Evolutionary conservation across 306 rosid species (phyloP).

Genomic region (Quercus cerris): DNA sequence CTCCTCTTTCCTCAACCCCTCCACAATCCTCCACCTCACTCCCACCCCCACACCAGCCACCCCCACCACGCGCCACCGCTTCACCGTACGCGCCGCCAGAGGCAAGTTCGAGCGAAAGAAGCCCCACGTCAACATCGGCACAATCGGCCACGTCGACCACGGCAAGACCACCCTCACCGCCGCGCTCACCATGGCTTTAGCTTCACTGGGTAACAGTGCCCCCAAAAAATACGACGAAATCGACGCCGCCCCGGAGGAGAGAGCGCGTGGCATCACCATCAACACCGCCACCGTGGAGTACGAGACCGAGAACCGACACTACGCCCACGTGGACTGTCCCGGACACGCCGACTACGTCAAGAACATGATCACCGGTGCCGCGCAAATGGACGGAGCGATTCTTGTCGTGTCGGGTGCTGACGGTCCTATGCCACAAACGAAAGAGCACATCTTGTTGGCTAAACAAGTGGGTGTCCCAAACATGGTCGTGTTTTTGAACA

Average conservation of each 20-base stretch:
- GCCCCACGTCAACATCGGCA: constrained; percentile 87
- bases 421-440: constrained; percentile 84
- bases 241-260: constrained; percentile 84
- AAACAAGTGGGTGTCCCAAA: constrained; percentile 86
- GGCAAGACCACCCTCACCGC: constrained; percentile 92
- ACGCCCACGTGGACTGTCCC: constrained; percentile 83
- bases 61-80: constrained; percentile 20
- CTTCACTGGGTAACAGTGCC: constrained; percentile 53
- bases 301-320: constrained; percentile 86
- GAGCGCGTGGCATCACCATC: constrained; percentile 89
- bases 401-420: constrained; percentile 81
- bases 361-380: constrained; percentile 83
- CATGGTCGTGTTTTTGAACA: constrained; percentile 74
- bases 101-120: constrained; percentile 86
- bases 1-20: constrained; percentile 63
- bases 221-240: constrained; percentile 84
- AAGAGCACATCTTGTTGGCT: constrained; percentile 75
- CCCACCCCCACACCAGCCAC: constrained; percentile 15
- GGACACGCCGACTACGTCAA: constrained; percentile 82
- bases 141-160: constrained; percentile 92
- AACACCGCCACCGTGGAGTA: constrained; percentile 93
- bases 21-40: constrained; percentile 49
- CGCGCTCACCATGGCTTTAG: constrained; percentile 87
- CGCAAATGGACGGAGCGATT: constrained; percentile 85
- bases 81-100: constrained; percentile 74